A percentile compares a stretch with the other conserved stretches of the same genome.
phyloP scores from a whole-genome alignment of 441 rosid species.

The Jatropha multifida region DNA sequence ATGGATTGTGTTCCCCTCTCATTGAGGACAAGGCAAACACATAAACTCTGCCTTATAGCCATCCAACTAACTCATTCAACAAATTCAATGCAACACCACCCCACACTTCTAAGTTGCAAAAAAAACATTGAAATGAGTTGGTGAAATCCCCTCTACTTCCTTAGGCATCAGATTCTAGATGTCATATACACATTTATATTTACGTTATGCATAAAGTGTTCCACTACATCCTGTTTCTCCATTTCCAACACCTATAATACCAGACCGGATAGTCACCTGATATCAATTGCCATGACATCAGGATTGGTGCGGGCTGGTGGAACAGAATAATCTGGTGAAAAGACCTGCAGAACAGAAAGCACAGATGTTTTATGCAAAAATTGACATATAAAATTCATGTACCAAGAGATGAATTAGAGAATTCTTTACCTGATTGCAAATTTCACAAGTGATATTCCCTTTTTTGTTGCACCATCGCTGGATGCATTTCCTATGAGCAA shows the following conservation, averaged over 20 bases:
- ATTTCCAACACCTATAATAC: neutral
- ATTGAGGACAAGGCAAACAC: neutral
- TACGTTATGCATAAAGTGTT: neutral
- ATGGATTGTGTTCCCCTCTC: neutral
- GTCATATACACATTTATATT: neutral
- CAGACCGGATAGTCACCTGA: slow-evolving; percentile 35
- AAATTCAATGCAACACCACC: neutral
- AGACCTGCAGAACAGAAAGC: slow-evolving; percentile 37
- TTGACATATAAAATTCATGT: neutral
- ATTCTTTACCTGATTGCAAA: slow-evolving; percentile 52
- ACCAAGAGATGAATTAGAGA: neutral
- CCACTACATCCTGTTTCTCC: neutral
- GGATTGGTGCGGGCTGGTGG: slow-evolving; percentile 45
- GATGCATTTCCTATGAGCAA: slow-evolving; percentile 71
- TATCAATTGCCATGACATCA: slow-evolving; percentile 53
- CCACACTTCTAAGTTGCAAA: neutral
- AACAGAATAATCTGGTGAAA: slow-evolving; percentile 61
- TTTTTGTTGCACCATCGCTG: slow-evolving; percentile 75
- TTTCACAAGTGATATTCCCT: slow-evolving; percentile 65
- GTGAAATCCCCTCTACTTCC: neutral
- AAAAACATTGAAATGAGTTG: neutral
- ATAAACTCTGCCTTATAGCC: neutral
- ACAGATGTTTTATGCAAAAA: neutral
- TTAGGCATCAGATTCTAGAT: neutral
- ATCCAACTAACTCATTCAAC: neutral